A percentile compares a stretch with the other conserved stretches of the same genome.
Evolutionary conservation across 371 early-diverging fungal genomes (phyloP).

Genomic region (Synchytrium microbalum): DNA sequence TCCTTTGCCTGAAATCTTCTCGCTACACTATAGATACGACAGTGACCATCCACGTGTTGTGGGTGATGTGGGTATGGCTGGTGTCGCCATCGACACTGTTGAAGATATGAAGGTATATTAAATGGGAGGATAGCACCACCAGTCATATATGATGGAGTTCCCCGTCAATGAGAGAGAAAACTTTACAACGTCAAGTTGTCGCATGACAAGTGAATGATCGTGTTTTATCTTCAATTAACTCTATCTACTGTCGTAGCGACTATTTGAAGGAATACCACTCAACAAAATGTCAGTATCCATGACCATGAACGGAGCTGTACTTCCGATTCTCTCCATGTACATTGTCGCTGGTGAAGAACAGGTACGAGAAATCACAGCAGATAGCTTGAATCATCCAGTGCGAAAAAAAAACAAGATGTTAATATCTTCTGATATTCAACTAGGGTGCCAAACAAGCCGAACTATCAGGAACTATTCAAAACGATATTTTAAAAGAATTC

Average conservation of each 20-base stretch:
- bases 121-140: neutral
- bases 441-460: slow-evolving; percentile 63
- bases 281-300: slow-evolving; percentile 81
- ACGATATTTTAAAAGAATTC: slow-evolving; percentile 84
- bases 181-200: neutral
- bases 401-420: no score
- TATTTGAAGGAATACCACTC: slow-evolving; percentile 76
- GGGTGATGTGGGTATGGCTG: slow-evolving; percentile 89
- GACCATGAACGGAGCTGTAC: slow-evolving; percentile 89
- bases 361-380: slow-evolving; percentile 18
- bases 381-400: neutral
- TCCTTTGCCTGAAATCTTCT: slow-evolving; percentile 9
- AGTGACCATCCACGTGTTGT: slow-evolving; percentile 76
- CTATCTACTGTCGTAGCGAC: no score
- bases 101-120: slow-evolving; percentile 73
- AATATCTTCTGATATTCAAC: neutral
- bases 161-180: neutral
- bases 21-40: slow-evolving; percentile 64
- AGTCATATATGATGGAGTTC: slow-evolving; percentile 1
- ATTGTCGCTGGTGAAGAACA: slow-evolving; percentile 81
- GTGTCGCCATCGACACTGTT: slow-evolving; percentile 81
- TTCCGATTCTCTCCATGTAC: slow-evolving; percentile 81
- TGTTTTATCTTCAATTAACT: no score
- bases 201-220: neutral
- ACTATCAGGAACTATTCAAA: slow-evolving; percentile 78